These are phyloP conservation scores for Phoenix dactylifera DNA, from an alignment of 176 grass and related monocot genomes.

Conservation along the genomic window DNA sequence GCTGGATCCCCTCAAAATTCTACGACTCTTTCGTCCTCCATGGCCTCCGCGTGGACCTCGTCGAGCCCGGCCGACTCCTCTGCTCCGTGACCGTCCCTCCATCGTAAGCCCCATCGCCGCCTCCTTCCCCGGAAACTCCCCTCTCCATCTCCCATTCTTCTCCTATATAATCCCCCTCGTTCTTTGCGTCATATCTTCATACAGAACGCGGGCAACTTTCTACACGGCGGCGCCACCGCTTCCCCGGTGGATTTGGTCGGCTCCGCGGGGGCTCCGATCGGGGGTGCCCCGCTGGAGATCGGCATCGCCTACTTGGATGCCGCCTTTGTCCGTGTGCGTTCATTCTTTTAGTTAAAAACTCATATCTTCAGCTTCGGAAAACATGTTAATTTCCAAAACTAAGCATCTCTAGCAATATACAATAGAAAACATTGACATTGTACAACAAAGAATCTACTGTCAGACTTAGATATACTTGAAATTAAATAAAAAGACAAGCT, in stretches of 20 bases:
- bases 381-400: too few relatives aligned
- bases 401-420: too few relatives aligned
- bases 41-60: slow-evolving; percentile 50
- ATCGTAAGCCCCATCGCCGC: slow-evolving; percentile 23
- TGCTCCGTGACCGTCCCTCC: slow-evolving; percentile 62
- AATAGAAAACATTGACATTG: too few relatives aligned
- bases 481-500: too few relatives aligned
- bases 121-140: background rate
- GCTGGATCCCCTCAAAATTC: too few relatives aligned
- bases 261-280: slow-evolving; percentile 39
- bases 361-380: too few relatives aligned
- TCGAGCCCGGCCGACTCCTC: slow-evolving; percentile 52
- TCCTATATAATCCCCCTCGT: background rate
- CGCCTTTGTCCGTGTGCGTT: slow-evolving; percentile 49
- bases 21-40: too few relatives aligned
- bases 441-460: too few relatives aligned
- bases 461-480: too few relatives aligned
- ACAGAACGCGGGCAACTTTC: slow-evolving; percentile 70
- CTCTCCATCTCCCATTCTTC: background rate
- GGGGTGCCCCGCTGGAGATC: slow-evolving; percentile 67
- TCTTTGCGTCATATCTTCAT: background rate
- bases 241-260: slow-evolving; percentile 70
- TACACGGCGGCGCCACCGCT: slow-evolving; percentile 74
- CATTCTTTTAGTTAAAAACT: background rate
- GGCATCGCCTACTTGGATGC: slow-evolving; percentile 83